Percentiles rank a stretch among this genome's conserved stretches.
These are phyloP conservation scores for Gomphus bonarii DNA, from an alignment of 1,284 basidiomycete genomes.

Conservation along the genomic window DNA sequence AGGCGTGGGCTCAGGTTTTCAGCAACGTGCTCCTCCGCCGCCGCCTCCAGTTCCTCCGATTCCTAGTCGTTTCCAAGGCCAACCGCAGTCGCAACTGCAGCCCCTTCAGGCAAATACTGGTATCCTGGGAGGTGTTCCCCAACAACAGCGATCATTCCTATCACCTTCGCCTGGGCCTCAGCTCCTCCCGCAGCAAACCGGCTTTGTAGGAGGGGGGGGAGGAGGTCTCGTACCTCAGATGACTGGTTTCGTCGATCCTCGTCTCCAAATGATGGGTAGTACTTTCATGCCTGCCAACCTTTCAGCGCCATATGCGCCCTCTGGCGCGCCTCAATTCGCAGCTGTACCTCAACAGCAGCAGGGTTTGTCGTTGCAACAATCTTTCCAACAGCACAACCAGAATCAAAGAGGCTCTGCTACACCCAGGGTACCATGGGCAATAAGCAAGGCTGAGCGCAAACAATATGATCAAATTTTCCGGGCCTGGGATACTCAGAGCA, in stretches of 20 bases:
- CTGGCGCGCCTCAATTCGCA: slow-evolving; percentile 55
- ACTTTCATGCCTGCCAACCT: slow-evolving; percentile 77
- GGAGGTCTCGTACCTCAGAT: slow-evolving; percentile 51
- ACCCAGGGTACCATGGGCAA: slow-evolving; percentile 81
- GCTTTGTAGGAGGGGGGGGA: slow-evolving; percentile 33
- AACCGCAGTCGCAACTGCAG: slow-evolving; percentile 15
- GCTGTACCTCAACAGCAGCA: slow-evolving; percentile 42
- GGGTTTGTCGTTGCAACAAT: slow-evolving; percentile 56
- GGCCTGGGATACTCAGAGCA: slow-evolving; percentile 81
- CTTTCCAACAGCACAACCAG: slow-evolving; percentile 74
- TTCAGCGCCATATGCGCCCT: slow-evolving; percentile 48
- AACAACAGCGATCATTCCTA: slow-evolving; percentile 39
- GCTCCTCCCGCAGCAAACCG: slow-evolving; percentile 45
- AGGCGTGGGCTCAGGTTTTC: slow-evolving; percentile 29
- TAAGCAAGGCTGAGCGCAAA: slow-evolving; percentile 90
- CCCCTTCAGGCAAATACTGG: slow-evolving; percentile 15
- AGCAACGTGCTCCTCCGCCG: slow-evolving; percentile 42
- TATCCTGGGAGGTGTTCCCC: slow-evolving; percentile 12
- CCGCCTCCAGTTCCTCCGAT: slow-evolving; percentile 53
- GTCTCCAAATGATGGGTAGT: slow-evolving; percentile 75
- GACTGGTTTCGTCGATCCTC: slow-evolving; percentile 79
- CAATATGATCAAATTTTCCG: slow-evolving; percentile 96
- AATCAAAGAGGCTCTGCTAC: slow-evolving; percentile 56
- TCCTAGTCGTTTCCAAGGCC: slow-evolving; percentile 41
- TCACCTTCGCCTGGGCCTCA: slow-evolving; percentile 35